A percentile compares a stretch with the other conserved stretches of the same genome.
Evolutionary conservation across 352 stramenopile genomes (phyloP).

Genomic region (Bremia lactucae): DNA sequence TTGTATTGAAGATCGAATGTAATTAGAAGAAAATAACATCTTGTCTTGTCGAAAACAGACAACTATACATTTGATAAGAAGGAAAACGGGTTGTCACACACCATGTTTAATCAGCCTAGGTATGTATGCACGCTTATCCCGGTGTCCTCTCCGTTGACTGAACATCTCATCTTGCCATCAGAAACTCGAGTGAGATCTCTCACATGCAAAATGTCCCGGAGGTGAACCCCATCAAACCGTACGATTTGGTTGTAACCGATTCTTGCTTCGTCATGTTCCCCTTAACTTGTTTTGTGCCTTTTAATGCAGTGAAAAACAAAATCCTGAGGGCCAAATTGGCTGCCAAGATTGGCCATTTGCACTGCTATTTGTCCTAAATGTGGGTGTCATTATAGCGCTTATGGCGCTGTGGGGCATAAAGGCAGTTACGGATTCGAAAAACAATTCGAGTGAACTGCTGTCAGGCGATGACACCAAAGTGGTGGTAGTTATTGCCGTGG

Average conservation of each 20-base stretch:
- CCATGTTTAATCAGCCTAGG: conserved; percentile 26
- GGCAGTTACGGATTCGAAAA: conserved; percentile 33
- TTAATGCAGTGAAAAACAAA: conserved; percentile 23
- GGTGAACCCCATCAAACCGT: conserved; percentile 64
- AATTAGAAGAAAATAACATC: too few relatives aligned
- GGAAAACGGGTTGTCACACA: too few relatives aligned
- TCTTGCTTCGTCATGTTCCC: background rate
- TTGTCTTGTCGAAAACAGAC: too few relatives aligned
- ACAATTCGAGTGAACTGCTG: conserved; percentile 31
- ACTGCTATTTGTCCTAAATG: conserved; percentile 66
- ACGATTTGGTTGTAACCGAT: conserved; percentile 2
- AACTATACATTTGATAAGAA: too few relatives aligned
- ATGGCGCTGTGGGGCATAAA: conserved; percentile 63
- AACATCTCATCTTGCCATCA: conserved; percentile 9
- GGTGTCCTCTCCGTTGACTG: background rate
- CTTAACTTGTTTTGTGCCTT: background rate
- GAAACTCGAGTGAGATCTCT: conserved; percentile 23
- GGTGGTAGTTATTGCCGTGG: conserved; percentile 39
- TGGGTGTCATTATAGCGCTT: conserved; percentile 58
- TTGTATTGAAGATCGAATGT: too few relatives aligned
- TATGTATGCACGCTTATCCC: conserved; percentile 6
- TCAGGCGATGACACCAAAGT: conserved; percentile 49
- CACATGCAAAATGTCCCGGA: conserved; percentile 28
- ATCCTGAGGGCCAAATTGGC: conserved; percentile 11
- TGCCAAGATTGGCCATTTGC: conserved; percentile 78